These are phyloP conservation scores for Lactifluus echinatus DNA, from an alignment of 768 basidiomycete genomes.

Conservation along the genomic window DNA sequence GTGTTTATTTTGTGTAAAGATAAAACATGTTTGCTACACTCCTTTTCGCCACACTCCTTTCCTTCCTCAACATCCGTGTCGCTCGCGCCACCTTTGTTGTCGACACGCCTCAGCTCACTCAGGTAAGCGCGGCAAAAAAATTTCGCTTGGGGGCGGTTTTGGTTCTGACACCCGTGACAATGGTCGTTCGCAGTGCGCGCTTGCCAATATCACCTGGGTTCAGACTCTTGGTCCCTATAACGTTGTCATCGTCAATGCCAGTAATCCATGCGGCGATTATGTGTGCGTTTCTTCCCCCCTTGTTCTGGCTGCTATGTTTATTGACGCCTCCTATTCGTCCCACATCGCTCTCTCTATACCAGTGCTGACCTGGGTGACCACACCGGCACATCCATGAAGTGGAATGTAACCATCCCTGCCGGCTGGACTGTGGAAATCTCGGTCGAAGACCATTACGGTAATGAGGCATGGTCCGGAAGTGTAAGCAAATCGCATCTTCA, in stretches of 20 bases:
- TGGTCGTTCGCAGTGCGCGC: constrained; percentile 40
- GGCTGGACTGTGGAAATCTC: constrained; percentile 45
- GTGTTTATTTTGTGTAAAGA: constrained; percentile 2
- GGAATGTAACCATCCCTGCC: constrained; percentile 38
- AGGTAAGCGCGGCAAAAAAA: constrained; percentile 32
- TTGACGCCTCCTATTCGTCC: not conserved
- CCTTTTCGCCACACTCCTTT: constrained; percentile 65
- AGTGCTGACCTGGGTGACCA: constrained; percentile 54
- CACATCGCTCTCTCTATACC: not conserved
- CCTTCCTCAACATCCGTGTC: constrained; percentile 42
- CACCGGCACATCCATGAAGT: constrained; percentile 35
- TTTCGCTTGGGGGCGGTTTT: not conserved
- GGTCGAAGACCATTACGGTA: constrained; percentile 40
- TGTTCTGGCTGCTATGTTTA: not conserved
- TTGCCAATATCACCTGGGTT: constrained; percentile 44
- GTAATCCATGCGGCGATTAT: constrained; percentile 49
- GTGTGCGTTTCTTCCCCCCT: constrained; percentile 38
- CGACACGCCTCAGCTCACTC: constrained; percentile 40
- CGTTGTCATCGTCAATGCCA: constrained; percentile 43
- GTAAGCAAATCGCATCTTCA: not conserved
- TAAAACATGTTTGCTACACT: constrained; percentile 69
- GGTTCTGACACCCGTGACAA: not conserved
- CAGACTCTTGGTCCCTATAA: constrained; percentile 43
- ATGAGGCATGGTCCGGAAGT: constrained; percentile 50
- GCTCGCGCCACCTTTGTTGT: constrained; percentile 54